Evolutionary conservation across 441 rosid species (phyloP).

Genomic region (Populus hybrid): DNA sequence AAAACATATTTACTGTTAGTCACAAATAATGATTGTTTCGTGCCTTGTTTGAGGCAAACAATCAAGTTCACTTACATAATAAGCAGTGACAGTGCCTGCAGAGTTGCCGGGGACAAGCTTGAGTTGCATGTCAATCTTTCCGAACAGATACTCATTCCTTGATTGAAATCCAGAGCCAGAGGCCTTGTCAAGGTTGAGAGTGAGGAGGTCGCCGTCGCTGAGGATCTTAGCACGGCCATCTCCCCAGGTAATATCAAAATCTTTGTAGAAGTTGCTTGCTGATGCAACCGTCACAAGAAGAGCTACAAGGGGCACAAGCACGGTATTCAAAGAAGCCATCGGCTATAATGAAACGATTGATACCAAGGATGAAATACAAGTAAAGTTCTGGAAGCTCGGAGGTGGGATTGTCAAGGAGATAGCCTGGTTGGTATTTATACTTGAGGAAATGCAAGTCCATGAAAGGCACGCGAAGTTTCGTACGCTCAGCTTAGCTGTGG

Average conservation of each 20-base stretch:
- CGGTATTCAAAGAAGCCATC: neutral
- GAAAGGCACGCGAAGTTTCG: neutral
- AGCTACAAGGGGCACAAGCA: neutral
- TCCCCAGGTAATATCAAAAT: slow-evolving; percentile 18
- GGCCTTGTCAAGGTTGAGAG: too few relatives aligned
- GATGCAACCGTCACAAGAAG: neutral
- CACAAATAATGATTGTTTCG: neutral
- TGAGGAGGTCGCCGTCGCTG: too few relatives aligned
- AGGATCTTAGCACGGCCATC: too few relatives aligned
- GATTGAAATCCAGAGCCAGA: too few relatives aligned
- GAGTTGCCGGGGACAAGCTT: slow-evolving; percentile 65
- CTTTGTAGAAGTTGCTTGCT: slow-evolving; percentile 24
- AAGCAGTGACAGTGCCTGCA: slow-evolving; percentile 64
- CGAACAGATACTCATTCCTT: too few relatives aligned
- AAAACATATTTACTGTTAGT: neutral
- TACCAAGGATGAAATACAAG: neutral
- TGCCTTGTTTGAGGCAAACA: neutral
- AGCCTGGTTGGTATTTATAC: neutral
- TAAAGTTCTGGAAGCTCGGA: neutral
- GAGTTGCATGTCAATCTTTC: slow-evolving; percentile 48
- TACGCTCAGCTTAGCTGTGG: neutral
- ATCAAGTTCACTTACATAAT: slow-evolving; percentile 34
- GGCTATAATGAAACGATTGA: neutral
- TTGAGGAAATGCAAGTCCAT: neutral
- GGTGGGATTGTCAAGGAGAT: neutral